Evolutionary conservation across 2,329 filamentous ascomycete species (phyloP).

Genomic region (Xylaria sp.): DNA sequence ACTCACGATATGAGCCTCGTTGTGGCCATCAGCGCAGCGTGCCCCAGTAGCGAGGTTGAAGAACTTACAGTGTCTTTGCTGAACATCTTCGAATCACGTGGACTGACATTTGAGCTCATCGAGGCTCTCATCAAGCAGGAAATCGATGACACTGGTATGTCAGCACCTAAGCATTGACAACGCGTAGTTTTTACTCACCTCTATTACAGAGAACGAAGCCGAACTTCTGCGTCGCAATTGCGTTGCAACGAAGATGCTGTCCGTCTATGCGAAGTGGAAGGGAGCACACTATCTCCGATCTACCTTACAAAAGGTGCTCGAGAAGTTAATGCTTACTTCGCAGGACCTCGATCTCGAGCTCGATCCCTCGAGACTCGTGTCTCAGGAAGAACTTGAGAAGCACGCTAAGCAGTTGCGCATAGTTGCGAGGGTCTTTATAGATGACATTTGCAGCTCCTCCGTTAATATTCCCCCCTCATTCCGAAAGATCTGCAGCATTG

Average conservation of each 20-base stretch:
- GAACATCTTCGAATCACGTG: conserved; percentile 65
- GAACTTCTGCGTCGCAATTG: conserved; percentile 63
- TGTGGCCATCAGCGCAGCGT: conserved; percentile 59
- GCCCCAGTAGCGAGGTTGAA: conserved; percentile 63
- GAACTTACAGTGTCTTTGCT: conserved; percentile 62
- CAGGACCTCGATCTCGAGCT: conserved; percentile 64
- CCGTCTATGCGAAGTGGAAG: conserved; percentile 68
- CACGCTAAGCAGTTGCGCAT: conserved; percentile 62
- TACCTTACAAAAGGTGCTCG: conserved; percentile 62
- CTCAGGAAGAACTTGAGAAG: conserved; percentile 58
- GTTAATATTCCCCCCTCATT: conserved; percentile 58
- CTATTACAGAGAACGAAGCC: conserved; percentile 54
- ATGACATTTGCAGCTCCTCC: conserved; percentile 62
- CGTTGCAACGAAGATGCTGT: conserved; percentile 68
- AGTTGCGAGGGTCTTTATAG: conserved; percentile 65
- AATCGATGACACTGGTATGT: conserved; percentile 57
- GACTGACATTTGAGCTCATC: conserved; percentile 56
- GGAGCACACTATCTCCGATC: conserved; percentile 56
- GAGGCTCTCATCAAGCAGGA: conserved; percentile 65
- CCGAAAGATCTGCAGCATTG: conserved; percentile 61
- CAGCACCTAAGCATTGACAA: conserved; percentile 1
- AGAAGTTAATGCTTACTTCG: conserved; percentile 60
- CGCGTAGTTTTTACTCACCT: conserved; percentile 5
- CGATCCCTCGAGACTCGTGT: conserved; percentile 56
- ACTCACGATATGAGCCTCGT: conserved; percentile 59